Evolutionary conservation across 495 filamentous ascomycete genomes (phyloP).

Genomic region (Hypoxylon intermedium): DNA sequence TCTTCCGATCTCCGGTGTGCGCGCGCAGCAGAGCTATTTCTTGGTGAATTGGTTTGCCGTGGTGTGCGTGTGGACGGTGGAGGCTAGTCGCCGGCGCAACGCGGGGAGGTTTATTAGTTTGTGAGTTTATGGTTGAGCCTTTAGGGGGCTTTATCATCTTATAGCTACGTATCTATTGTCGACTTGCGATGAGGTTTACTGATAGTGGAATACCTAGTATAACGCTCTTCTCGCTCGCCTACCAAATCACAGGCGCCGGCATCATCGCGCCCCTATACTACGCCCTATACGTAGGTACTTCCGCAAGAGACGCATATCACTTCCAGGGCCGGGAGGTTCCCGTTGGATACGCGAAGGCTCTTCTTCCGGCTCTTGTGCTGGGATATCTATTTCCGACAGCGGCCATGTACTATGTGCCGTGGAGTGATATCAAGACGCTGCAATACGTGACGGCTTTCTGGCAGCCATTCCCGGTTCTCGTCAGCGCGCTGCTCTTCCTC

Average conservation of each 20-base stretch:
- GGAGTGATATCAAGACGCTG: constrained; percentile 25
- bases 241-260: constrained; percentile 46
- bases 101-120: constrained; percentile 34
- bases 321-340: constrained; percentile 41
- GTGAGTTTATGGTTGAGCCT: constrained; percentile 34
- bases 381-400: constrained; percentile 46
- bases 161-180: no score
- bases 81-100: constrained; percentile 40
- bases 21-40: constrained; percentile 37
- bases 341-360: constrained; percentile 35
- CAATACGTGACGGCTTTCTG: constrained; percentile 45
- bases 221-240: constrained; percentile 39
- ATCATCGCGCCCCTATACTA: constrained; percentile 50
- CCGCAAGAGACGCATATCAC: constrained; percentile 33
- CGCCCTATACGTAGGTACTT: constrained; percentile 40
- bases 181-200: no score
- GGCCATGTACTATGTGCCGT: constrained; percentile 43
- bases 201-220: constrained; percentile 15
- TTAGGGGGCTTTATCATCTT: background rate
- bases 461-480: constrained; percentile 47
- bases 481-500: constrained; percentile 33
- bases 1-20: constrained; percentile 29
- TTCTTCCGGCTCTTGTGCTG: constrained; percentile 45
- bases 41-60: constrained; percentile 37
- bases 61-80: constrained; percentile 42